Evolutionary conservation across 192 early-diverging fungal genomes (phyloP).

Genomic region (Neocallimastix lanati): DNA sequence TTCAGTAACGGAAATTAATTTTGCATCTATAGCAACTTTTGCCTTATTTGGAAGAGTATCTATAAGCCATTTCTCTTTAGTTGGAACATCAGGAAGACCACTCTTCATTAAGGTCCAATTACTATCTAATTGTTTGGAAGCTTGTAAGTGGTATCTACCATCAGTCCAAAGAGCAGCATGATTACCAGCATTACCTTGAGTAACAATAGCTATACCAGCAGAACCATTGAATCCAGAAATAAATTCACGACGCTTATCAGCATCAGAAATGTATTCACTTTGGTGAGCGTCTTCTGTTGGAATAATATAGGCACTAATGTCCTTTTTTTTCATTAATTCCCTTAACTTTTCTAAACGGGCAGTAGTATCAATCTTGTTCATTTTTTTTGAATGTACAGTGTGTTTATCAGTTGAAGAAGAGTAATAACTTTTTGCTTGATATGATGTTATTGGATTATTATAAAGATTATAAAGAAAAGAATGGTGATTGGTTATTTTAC

Average conservation of each 20-base stretch:
- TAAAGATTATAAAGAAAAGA: too few relatives aligned
- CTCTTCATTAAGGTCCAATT: constrained; percentile 93
- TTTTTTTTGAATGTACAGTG: too few relatives aligned
- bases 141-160: constrained; percentile 94
- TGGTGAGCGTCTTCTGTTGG: constrained; percentile 96
- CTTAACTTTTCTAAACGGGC: constrained; percentile 33
- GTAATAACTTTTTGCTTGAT: too few relatives aligned
- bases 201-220: constrained; percentile 83
- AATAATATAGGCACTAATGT: constrained; percentile 42
- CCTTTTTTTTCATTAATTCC: constrained; percentile 26
- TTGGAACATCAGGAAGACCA: constrained; percentile 69
- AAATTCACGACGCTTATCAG: constrained; percentile 71
- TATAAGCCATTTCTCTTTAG: constrained; percentile 73
- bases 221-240: constrained; percentile 97
- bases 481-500: too few relatives aligned
- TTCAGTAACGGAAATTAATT: constrained; percentile 54
- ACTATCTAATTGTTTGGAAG: constrained; percentile 68
- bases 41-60: constrained; percentile 47
- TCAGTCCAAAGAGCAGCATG: constrained; percentile 85
- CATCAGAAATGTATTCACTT: constrained; percentile 86
- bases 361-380: constrained; percentile 19
- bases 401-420: too few relatives aligned
- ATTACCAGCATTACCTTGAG: constrained; percentile 15
- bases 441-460: too few relatives aligned
- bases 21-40: constrained; percentile 83